Conservation (phyloP, 2,329 filamentous ascomycete species). For the Epichloe sylvatica region DNA sequence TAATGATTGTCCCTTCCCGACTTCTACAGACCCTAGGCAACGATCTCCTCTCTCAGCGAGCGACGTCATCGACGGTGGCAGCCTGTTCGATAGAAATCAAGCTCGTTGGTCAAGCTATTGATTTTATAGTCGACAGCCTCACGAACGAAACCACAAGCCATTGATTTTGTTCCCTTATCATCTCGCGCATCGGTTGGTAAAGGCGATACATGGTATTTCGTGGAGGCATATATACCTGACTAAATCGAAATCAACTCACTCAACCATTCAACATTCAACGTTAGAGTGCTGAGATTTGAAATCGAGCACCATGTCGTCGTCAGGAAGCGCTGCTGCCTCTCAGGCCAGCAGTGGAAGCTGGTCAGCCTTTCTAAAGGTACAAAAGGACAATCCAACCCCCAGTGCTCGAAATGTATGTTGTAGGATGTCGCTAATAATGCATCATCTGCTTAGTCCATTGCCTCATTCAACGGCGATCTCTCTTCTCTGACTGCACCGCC, state of each 20-base stretch:
- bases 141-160: not conserved
- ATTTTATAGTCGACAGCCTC: not conserved
- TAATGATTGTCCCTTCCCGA: not conserved
- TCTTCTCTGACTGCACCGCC: slow-evolving; percentile 69
- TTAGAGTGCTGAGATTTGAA: not conserved
- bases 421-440: slow-evolving; percentile 3
- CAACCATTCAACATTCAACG: no score
- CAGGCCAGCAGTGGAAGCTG: slow-evolving; percentile 33
- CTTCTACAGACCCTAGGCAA: not conserved
- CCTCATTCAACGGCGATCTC: slow-evolving; percentile 70
- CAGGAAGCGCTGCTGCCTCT: slow-evolving; percentile 16
- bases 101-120: not conserved
- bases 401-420: not conserved
- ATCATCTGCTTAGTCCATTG: slow-evolving; percentile 43
- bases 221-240: not conserved
- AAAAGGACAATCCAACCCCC: not conserved
- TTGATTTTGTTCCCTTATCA: not conserved
- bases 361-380: slow-evolving; percentile 39
- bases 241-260: not conserved
- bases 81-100: not conserved
- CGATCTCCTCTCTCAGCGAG: not conserved
- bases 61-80: slow-evolving; percentile 1
- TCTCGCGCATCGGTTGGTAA: not conserved
- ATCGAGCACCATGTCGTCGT: slow-evolving; percentile 16
- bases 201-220: not conserved